Base-by-base conservation (phyloP, 257 asterid species). In the Solanum tacnaense region DNA sequence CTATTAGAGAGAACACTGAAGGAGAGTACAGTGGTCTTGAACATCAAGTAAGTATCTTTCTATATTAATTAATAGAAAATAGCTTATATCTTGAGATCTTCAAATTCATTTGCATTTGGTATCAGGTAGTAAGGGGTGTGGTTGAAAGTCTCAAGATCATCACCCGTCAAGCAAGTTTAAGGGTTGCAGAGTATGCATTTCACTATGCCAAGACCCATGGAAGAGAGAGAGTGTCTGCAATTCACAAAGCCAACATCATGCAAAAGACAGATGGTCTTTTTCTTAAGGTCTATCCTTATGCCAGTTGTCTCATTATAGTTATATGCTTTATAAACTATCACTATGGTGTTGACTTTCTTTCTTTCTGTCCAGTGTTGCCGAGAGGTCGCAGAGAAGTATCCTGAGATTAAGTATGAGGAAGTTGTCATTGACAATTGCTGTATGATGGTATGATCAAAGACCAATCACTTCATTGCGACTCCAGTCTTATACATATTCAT, bases 211-310 rank as follows among this genome's bases (percentile, higher is more conserved):
- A 96, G 93, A 72, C 94, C 88, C 98, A 96, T 88, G 99, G 98
- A 88, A 93, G 99, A 62, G 89, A 95, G 85, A 93, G 98, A 93
- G 99, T 96, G 52, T 94, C 99, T 84, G 99, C 98, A 3, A 95
- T 96, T n/a, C 99, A 96, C 88, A 96, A 96, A 92, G 99, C 99
- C 89, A 96, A 96, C 86, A 96, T 96, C 95, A 96, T 96, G 99
- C 98, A 95, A 91, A 96, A 95, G 91, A 95, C 99, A 84, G 99
- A 96, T 15, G 99, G 99, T 84, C 99, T 96, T 91, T 96, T 96
- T 93, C 98, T 96, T 70, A 94, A 95, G 98, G 99, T 96, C 39
- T 86, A 86, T 88, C 36, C 83, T 91, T 73, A 74, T 73, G 29
- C 35, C 83, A 31, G 62, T 52, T 72, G 13, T 65, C 84, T 46